Conservation (phyloP, 371 early-diverging fungal species). For the Mucor irregularis region DNA sequence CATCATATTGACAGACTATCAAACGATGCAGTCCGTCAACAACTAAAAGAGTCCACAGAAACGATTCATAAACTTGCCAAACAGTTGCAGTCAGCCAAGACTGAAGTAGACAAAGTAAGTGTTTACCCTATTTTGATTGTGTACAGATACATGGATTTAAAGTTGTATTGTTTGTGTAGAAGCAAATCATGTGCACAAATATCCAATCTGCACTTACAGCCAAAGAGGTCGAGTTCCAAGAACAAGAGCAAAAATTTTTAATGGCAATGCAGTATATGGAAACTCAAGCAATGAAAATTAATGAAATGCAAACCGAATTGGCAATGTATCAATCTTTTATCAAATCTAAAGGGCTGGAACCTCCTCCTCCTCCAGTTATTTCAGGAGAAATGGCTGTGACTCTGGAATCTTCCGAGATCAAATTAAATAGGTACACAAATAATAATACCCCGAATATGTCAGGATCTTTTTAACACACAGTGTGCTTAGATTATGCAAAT, state of each 20-base stretch:
- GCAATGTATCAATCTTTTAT: constrained; percentile 9
- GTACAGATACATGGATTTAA: no score
- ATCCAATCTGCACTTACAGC: constrained; percentile 27
- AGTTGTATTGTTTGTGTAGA: constrained; percentile 10
- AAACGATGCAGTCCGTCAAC: constrained; percentile 14
- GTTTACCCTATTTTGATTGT: neutral
- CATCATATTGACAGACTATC: constrained; percentile 15
- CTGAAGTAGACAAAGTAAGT: constrained; percentile 11
- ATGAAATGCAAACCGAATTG: constrained; percentile 5
- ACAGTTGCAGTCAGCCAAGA: constrained; percentile 16
- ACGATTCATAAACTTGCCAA: constrained; percentile 20
- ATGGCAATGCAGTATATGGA: constrained; percentile 22
- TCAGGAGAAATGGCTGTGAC: constrained; percentile 1
- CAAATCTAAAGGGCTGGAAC: constrained; percentile 9
- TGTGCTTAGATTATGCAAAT: neutral
- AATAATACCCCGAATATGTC: neutral
- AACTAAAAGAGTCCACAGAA: constrained; percentile 24
- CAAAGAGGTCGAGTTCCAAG: constrained; percentile 34
- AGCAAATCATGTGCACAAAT: constrained; percentile 16
- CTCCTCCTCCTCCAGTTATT: neutral
- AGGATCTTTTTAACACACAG: neutral
- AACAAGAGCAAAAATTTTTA: constrained; percentile 21
- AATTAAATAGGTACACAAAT: neutral
- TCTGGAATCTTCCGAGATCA: constrained; percentile 7
- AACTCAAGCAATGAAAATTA: constrained; percentile 20